These are phyloP conservation scores for Metschnikowia similis DNA, from an alignment of 805 yeast genomes.

Conservation along the genomic window DNA sequence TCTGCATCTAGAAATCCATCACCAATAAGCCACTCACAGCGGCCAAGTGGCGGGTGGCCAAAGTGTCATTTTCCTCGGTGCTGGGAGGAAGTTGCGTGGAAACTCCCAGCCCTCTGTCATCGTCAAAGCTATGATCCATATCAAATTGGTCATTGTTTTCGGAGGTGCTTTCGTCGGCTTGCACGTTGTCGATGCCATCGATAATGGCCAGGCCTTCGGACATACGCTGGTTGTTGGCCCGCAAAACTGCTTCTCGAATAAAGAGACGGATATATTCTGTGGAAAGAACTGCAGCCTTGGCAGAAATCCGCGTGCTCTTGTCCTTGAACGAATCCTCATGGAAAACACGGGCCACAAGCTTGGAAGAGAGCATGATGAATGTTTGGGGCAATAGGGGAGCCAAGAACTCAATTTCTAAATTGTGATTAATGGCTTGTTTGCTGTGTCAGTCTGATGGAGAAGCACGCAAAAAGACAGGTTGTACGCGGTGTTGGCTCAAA, in stretches of 20 bases:
- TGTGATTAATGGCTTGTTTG: no score
- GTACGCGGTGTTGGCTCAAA: no score
- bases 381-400: not conserved
- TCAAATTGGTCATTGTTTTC: constrained; percentile 9
- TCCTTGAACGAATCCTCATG: constrained; percentile 48
- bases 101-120: constrained; percentile 13
- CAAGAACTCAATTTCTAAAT: no score
- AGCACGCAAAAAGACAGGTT: no score
- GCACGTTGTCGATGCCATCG: constrained; percentile 33
- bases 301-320: constrained; percentile 43
- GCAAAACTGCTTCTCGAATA: constrained; percentile 52
- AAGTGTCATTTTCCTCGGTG: constrained; percentile 23
- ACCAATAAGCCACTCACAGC: constrained; percentile 54
- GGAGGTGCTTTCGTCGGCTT: constrained; percentile 4
- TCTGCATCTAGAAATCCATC: constrained; percentile 43
- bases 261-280: constrained; percentile 54
- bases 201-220: constrained; percentile 26
- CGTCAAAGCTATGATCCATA: constrained; percentile 14
- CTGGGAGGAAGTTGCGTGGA: constrained; percentile 15
- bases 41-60: constrained; percentile 53
- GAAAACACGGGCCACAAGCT: constrained; percentile 48
- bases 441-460: no score
- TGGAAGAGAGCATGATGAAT: constrained; percentile 12
- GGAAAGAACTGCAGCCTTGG: constrained; percentile 45
- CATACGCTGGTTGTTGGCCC: constrained; percentile 52